Percentiles rank a stretch among this genome's conserved stretches.
phyloP scores from a whole-genome alignment of 495 filamentous ascomycete genomes.

The Tuber borchii region DNA sequence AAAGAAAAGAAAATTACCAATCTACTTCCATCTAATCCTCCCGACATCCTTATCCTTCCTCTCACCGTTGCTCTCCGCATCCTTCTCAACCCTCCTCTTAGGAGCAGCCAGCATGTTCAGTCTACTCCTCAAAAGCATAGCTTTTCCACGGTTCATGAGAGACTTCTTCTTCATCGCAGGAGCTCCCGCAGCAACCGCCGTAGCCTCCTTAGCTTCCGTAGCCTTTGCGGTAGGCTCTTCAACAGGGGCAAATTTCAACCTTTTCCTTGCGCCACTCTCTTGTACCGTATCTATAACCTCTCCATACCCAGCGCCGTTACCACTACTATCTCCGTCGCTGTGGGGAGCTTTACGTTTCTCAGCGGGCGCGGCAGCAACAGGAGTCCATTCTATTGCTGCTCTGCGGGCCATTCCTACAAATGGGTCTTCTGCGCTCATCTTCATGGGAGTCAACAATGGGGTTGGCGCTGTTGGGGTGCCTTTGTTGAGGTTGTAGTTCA shows the following conservation, averaged over 20 bases:
- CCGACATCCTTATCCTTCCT: slow-evolving; percentile 20
- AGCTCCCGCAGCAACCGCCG: slow-evolving; percentile 7
- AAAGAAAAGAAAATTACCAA: neutral
- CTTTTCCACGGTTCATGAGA: slow-evolving; percentile 20
- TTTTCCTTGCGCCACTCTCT: slow-evolving; percentile 10
- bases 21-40: slow-evolving; percentile 23
- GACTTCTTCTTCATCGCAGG: slow-evolving; percentile 14
- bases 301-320: neutral
- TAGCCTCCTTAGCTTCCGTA: neutral
- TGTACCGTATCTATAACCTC: neutral
- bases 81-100: slow-evolving; percentile 28
- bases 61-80: neutral
- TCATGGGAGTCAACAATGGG: slow-evolving; percentile 14
- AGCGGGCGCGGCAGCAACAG: neutral
- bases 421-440: slow-evolving; percentile 27
- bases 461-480: slow-evolving; percentile 10
- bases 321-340: neutral
- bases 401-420: slow-evolving; percentile 11
- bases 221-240: neutral
- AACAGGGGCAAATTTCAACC: neutral
- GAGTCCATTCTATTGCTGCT: neutral
- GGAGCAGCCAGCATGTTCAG: slow-evolving; percentile 36
- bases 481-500: slow-evolving; percentile 9
- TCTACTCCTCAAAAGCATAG: slow-evolving; percentile 21
- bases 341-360: neutral